phyloP scores from a whole-genome alignment of 441 rosid species.

The Brassica balearica region DNA sequence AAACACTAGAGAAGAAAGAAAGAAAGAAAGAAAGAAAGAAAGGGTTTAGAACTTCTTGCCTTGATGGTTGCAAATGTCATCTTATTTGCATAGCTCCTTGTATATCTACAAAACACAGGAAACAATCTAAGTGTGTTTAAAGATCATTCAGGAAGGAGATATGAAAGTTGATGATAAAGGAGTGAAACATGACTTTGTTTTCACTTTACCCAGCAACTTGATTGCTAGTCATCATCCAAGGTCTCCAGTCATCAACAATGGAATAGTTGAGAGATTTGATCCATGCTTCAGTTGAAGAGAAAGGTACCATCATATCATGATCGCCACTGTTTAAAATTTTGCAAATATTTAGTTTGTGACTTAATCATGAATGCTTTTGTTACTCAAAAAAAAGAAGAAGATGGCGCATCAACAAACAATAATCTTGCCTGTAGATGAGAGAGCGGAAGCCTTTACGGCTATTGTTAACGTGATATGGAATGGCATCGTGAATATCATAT shows the following conservation, averaged over 20 bases:
- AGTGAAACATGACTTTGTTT: neutral
- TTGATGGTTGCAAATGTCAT: constrained; percentile 78
- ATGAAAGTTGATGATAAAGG: neutral
- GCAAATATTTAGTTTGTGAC: constrained; percentile 10
- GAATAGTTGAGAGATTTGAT: constrained; percentile 60
- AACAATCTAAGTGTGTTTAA: neutral
- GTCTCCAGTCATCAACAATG: constrained; percentile 67
- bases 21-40: too few species aligned
- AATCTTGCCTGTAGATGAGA: constrained; percentile 69
- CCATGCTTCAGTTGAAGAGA: constrained; percentile 72
- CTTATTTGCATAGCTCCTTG: constrained; percentile 59
- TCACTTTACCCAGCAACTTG: constrained; percentile 69
- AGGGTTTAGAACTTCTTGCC: constrained; percentile 42
- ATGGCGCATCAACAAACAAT: neutral
- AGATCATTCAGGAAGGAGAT: neutral
- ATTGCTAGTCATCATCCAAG: constrained; percentile 53
- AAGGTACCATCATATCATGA: constrained; percentile 65
- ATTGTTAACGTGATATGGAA: constrained; percentile 53
- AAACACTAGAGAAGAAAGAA: neutral
- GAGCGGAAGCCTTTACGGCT: constrained; percentile 60
- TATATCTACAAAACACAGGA: constrained; percentile 49
- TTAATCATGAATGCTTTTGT: neutral
- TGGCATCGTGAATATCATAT: constrained; percentile 37
- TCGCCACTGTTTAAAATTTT: constrained; percentile 61
- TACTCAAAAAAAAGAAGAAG: neutral